Base-by-base conservation (phyloP, 768 basidiomycete genomes). In the Podaxis rugospora region DNA sequence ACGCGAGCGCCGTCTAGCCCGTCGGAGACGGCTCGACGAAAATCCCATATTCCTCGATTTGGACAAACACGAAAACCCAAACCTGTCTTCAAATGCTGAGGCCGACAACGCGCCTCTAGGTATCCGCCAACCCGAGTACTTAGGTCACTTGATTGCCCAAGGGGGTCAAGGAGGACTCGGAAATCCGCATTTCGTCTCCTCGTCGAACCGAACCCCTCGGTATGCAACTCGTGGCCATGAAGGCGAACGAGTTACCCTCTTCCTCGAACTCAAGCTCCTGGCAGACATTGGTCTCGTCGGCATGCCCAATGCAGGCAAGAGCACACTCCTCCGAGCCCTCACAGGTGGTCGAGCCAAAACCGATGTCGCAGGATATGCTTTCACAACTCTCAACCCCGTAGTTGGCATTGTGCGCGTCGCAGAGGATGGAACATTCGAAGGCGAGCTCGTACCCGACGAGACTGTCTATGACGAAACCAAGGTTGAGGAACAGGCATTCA, bases 271-370 rank as follows among this genome's bases (percentile, higher is more conserved):
- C 63, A 98, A 98, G 72, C 81, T 96, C 5, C 80, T 95, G 2
- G 94, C 96, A 2, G 96, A 99, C 71, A 80, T 98, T n/a, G 97
- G 93, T 0, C 78, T 99, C 18, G 95, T 99, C 1, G 97, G 97
- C 0, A 87, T 97, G 77, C 97, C 97, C 5, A 99, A 98, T 66
- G 93, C 92, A 0, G 96, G 89, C 28, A 92, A 93, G 76, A 95
- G 93, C 72, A 98, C 97, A 0, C 74, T 99, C 1, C 78, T 98
- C 3, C 87, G 92, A 18, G 95, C 94, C 0, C 76, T 98, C 7
- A 97, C 95, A 0, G 92, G 90, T 6, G 88, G 93, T 2, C 80
- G 90, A 27, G 90, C 92, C 10, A 88, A 85, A 70, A 90, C 85
- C 4, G 89, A 91, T 67, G 89, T 98, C 32, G 95, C 95, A 0